Conservation (phyloP, 768 basidiomycete genomes). For the Rhizopogon vulgaris region DNA sequence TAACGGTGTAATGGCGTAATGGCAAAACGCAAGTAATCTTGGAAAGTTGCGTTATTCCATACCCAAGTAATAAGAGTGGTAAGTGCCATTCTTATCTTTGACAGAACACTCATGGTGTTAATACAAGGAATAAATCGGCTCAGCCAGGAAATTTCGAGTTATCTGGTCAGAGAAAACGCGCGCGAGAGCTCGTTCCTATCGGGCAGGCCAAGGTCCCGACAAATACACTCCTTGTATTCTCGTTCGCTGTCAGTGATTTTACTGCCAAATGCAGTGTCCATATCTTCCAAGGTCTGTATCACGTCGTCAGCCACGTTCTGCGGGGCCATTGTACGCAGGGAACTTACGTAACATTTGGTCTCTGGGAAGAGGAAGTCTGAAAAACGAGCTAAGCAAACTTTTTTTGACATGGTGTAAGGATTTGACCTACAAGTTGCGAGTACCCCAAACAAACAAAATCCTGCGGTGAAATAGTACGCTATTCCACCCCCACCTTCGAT, state of each 20-base stretch:
- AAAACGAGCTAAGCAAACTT: neutral
- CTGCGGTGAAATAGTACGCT: slow-evolving; percentile 24
- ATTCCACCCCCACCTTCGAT: slow-evolving; percentile 13
- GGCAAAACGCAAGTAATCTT: too few relatives aligned
- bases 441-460: slow-evolving; percentile 17
- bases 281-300: slow-evolving; percentile 26
- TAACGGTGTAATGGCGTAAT: too few relatives aligned
- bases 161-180: slow-evolving; percentile 4
- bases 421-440: slow-evolving; percentile 20
- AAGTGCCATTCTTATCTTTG: too few relatives aligned
- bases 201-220: slow-evolving; percentile 23
- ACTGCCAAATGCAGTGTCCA: slow-evolving; percentile 27
- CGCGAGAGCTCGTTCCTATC: slow-evolving; percentile 11
- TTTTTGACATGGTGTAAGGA: too few relatives aligned
- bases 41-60: neutral
- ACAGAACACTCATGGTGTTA: too few relatives aligned
- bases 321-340: neutral
- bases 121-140: too few relatives aligned
- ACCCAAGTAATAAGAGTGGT: too few relatives aligned
- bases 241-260: slow-evolving; percentile 19
- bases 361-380: slow-evolving; percentile 24
- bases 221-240: slow-evolving; percentile 21
- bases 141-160: too few relatives aligned
- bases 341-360: slow-evolving; percentile 26
- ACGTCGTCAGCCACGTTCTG: neutral